These are phyloP conservation scores for Piper betle DNA, from an alignment of 164 flowering plant genomes.

Conservation along the genomic window DNA sequence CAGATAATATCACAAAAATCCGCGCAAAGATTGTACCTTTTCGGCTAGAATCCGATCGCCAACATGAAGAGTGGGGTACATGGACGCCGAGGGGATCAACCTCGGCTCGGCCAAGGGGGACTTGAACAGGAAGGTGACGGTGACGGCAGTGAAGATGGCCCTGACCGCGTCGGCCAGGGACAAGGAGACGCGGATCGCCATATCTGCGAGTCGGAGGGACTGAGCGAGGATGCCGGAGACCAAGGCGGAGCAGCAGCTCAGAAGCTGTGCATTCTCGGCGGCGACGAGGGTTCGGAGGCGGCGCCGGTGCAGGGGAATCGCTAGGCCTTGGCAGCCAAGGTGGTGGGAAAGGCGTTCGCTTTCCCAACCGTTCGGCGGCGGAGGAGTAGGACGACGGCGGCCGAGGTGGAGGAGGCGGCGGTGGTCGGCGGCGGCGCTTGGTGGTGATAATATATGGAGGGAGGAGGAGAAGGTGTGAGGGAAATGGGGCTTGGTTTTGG, in stretches of 20 bases:
- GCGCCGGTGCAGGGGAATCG: too few species aligned
- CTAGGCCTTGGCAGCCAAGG: too few species aligned
- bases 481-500: too few species aligned
- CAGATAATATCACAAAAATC: not conserved
- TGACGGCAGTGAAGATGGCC: slow-evolving; percentile 66
- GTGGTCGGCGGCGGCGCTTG: too few species aligned
- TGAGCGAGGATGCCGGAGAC: slow-evolving; percentile 12
- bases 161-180: slow-evolving; percentile 48
- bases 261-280: not conserved
- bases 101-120: slow-evolving; percentile 79
- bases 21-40: slow-evolving; percentile 45
- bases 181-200: slow-evolving; percentile 61
- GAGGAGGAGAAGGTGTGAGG: too few species aligned
- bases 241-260: not conserved
- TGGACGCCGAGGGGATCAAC: slow-evolving; percentile 88
- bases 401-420: too few species aligned
- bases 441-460: too few species aligned
- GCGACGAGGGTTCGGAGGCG: too few species aligned
- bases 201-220: slow-evolving; percentile 15
- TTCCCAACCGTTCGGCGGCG: too few species aligned
- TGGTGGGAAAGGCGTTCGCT: too few species aligned
- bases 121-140: slow-evolving; percentile 50
- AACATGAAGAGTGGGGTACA: slow-evolving; percentile 80
- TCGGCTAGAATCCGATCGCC: slow-evolving; percentile 91
- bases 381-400: too few species aligned